Evolutionary conservation across 2,329 filamentous ascomycete species (phyloP).

Genomic region (Plectosphaerella sp.): DNA sequence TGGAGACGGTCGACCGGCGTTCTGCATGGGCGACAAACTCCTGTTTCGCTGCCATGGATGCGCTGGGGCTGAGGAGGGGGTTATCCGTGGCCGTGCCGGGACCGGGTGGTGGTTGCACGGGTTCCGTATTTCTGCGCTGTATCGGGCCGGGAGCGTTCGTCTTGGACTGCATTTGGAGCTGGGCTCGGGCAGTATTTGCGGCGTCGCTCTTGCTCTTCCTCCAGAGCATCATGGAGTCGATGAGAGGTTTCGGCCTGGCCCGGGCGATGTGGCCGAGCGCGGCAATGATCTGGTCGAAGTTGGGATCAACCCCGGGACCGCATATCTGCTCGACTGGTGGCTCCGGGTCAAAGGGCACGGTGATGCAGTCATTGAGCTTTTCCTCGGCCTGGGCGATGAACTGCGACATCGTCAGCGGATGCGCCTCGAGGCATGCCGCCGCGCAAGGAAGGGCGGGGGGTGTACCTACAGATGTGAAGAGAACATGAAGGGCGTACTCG

Average conservation of each 20-base stretch:
- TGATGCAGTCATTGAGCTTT: constrained; percentile 86
- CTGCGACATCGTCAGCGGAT: constrained; percentile 34
- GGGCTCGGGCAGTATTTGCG: constrained; percentile 62
- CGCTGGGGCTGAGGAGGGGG: constrained; percentile 20
- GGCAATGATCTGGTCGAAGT: constrained; percentile 90
- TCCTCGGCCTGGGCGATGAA: constrained; percentile 97
- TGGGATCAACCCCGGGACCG: constrained; percentile 79
- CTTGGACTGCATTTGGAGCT: constrained; percentile 48
- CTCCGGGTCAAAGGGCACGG: constrained; percentile 73
- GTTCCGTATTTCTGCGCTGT: constrained; percentile 71
- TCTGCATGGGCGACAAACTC: constrained; percentile 77
- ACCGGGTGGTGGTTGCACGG: constrained; percentile 42
- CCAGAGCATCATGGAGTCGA: constrained; percentile 98
- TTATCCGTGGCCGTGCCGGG: constrained; percentile 24
- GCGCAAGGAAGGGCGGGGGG: not conserved
- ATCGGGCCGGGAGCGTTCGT: constrained; percentile 42
- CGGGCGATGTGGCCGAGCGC: constrained; percentile 93
- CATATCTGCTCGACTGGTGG: constrained; percentile 85
- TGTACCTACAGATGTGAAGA: constrained; percentile 78
- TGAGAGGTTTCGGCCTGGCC: constrained; percentile 88
- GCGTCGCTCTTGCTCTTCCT: constrained; percentile 92
- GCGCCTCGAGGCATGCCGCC: not conserved
- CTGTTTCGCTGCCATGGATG: constrained; percentile 49
- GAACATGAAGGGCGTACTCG: constrained; percentile 92
- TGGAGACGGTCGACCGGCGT: constrained; percentile 86